Base-by-base conservation (phyloP, 345 rosid species). In the Arabidopsis arenosa region DNA sequence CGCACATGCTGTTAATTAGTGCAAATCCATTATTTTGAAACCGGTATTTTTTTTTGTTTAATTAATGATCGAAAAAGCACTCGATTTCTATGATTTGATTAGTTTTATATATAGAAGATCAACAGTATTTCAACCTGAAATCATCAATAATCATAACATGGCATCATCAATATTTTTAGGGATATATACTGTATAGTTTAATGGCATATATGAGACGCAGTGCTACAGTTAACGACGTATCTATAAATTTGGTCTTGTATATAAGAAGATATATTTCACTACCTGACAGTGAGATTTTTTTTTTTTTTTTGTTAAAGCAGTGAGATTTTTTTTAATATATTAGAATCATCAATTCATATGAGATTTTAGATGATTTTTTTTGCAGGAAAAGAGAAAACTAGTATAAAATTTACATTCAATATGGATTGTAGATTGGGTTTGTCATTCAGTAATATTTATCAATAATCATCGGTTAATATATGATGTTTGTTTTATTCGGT, bases 1-100 rank as follows among this genome's bases (percentile, higher is more conserved):
- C 49, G 77, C 77, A 43, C 71, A 74, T 44, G 71, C 51, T 23
- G 9, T 61, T 40, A 3, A 28, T 11, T 4, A 1, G 18, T 64
- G 45, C 39, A 30, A 35, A 13, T 64, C 30, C 65, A 65, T 44
- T 14, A 54, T 44, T 64, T 74, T 53, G 45, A 58, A 45, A 35
- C 44, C 35, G 13, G 21, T 44, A 11, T 0, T 3, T 43, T 44
- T 18, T 2, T 40, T 11, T 21, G 28, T 10, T 65, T 18, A 43
- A 44, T 18, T 23, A 23, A 3, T 28, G 32, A 28, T 28, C 4
- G 32, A 28, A 28, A 28, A 28, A 28, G 32, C 44, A 44, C 9
- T 5, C 18, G 2, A 17, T 45, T 21, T 23, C 14, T 48, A 6
- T 68, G 41, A 8, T 17, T 49, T 71, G 32, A 13, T 23, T 7